A percentile compares a stretch with the other conserved stretches of the same genome.
These are phyloP conservation scores for Saturnispora galanensis DNA, from an alignment of 805 yeast genomes.

Conservation along the genomic window DNA sequence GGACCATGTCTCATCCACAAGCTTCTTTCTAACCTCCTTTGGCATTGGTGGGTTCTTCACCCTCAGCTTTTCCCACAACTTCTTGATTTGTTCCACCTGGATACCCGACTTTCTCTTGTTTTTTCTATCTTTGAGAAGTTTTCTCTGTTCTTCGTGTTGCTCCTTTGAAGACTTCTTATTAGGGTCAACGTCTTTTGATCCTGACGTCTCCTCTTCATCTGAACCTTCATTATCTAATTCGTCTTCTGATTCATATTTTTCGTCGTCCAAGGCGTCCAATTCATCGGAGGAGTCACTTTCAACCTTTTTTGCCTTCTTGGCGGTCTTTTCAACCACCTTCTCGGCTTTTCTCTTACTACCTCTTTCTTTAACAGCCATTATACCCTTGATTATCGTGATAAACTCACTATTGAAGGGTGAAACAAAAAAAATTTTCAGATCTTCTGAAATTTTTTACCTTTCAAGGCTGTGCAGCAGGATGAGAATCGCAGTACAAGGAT, in stretches of 20 bases:
- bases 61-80: constrained; percentile 84
- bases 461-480: constrained; percentile 10
- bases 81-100: constrained; percentile 76
- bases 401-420: not conserved
- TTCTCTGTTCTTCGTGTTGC: constrained; percentile 76
- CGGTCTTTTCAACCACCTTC: constrained; percentile 1
- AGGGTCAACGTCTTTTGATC: constrained; percentile 17
- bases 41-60: constrained; percentile 77
- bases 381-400: not conserved
- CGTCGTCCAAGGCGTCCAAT: constrained; percentile 19
- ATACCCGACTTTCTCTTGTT: constrained; percentile 78
- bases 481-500: constrained; percentile 70
- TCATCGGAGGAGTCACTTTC: constrained; percentile 21
- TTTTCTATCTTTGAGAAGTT: constrained; percentile 71
- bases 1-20: constrained; percentile 79
- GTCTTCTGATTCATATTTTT: constrained; percentile 23
- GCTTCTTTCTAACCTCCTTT: constrained; percentile 61
- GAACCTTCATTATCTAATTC: constrained; percentile 25
- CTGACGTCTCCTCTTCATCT: constrained; percentile 19
- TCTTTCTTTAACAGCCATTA: constrained; percentile 16
- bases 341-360: constrained; percentile 18
- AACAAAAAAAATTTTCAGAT: not conserved
- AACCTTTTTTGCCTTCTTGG: constrained; percentile 23
- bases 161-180: constrained; percentile 46
- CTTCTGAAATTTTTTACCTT: not conserved